Evolutionary conservation across 139 green algal species (phyloP).

Genomic region (Coccomyxa sp.): DNA sequence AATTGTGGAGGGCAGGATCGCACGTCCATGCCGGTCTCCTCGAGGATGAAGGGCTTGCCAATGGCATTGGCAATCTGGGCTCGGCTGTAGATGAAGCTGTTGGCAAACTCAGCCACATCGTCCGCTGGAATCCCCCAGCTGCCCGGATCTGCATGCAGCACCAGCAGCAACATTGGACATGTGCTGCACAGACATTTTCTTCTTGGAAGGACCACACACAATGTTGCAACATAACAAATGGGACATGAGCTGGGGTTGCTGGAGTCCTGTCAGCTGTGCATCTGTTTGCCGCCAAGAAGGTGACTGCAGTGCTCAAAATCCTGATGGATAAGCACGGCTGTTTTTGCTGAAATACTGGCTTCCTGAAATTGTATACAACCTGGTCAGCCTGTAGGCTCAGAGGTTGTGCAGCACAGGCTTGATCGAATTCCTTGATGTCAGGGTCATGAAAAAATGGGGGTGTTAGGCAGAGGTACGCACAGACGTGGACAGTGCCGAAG

Average conservation of each 20-base stretch:
- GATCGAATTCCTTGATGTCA: background rate
- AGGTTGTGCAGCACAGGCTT: background rate
- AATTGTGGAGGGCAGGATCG: background rate
- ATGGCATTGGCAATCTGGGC: conserved; percentile 18
- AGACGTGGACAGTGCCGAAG: conserved; percentile 39
- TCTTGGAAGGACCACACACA: background rate
- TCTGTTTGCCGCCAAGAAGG: background rate
- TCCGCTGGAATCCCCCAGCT: conserved; percentile 5
- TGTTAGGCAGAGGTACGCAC: background rate
- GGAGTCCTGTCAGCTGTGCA: no score
- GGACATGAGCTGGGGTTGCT: no score
- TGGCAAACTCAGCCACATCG: background rate
- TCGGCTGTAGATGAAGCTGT: conserved; percentile 21
- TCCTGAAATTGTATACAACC: background rate
- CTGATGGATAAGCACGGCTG: background rate
- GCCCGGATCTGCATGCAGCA: conserved; percentile 6
- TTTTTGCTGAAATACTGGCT: background rate
- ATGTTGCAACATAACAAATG: background rate
- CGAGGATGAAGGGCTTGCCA: conserved; percentile 42
- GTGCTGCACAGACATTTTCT: background rate
- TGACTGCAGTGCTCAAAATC: background rate
- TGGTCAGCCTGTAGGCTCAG: background rate
- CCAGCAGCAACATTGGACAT: background rate
- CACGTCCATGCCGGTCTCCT: conserved; percentile 36
- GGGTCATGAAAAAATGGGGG: background rate